A percentile compares a stretch with the other conserved stretches of the same genome.
These are phyloP conservation scores for Thecaphora thlaspeos DNA, from an alignment of 1,284 basidiomycete genomes.

Conservation along the genomic window DNA sequence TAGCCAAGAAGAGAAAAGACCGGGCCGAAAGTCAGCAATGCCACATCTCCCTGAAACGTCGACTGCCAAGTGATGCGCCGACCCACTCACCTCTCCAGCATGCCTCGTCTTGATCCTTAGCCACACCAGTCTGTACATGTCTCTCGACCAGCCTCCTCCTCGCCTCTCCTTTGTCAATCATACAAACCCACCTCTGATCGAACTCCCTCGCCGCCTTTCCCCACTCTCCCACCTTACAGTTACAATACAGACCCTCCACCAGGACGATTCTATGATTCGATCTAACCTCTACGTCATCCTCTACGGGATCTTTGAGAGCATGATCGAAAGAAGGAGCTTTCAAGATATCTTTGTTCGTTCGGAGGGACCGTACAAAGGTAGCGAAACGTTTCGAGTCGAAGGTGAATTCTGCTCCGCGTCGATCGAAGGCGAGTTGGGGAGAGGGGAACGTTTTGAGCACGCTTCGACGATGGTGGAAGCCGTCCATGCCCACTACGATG, in stretches of 20 bases:
- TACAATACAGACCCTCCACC: slow-evolving; percentile 80
- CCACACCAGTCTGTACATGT: slow-evolving; percentile 74
- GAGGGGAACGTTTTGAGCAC: slow-evolving; percentile 69
- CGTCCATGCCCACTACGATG: slow-evolving; percentile 73
- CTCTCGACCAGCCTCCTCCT: slow-evolving; percentile 69
- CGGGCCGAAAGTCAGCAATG: not conserved
- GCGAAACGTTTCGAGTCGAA: slow-evolving; percentile 51
- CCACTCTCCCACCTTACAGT: slow-evolving; percentile 75
- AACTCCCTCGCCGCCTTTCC: slow-evolving; percentile 66
- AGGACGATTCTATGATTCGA: slow-evolving; percentile 72
- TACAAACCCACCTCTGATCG: slow-evolving; percentile 77
- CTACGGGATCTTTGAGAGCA: slow-evolving; percentile 64
- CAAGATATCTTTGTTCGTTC: not conserved
- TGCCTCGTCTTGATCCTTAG: slow-evolving; percentile 68
- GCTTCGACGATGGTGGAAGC: slow-evolving; percentile 69
- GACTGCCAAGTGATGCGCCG: not conserved
- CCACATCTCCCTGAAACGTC: not conserved
- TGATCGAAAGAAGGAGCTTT: slow-evolving; percentile 68
- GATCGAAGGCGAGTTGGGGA: slow-evolving; percentile 54
- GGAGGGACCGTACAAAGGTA: slow-evolving; percentile 30
- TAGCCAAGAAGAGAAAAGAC: not conserved
- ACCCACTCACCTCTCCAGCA: slow-evolving; percentile 68
- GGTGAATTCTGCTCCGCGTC: slow-evolving; percentile 53
- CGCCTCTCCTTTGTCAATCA: slow-evolving; percentile 67
- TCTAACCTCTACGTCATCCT: slow-evolving; percentile 63